Conservation (phyloP, 1,139 yeast species). For the Chernovozyma sophiae-reginae region DNA sequence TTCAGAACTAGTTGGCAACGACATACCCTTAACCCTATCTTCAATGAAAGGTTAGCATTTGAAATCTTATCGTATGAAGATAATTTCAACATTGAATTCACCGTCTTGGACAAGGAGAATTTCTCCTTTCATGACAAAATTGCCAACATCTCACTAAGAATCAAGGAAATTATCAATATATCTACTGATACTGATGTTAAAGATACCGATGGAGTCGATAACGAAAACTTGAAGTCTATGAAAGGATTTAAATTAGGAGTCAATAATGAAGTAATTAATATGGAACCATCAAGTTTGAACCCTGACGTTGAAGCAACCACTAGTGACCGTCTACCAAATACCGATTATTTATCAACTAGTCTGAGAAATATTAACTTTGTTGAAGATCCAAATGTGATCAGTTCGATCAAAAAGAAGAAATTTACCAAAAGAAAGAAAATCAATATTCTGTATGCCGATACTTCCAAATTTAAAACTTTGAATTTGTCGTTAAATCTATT, state of each 20-base stretch:
- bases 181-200: slow-evolving; percentile 17
- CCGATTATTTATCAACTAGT: slow-evolving; percentile 8
- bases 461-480: slow-evolving; percentile 42
- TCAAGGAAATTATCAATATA: slow-evolving; percentile 42
- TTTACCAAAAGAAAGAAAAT: slow-evolving; percentile 25
- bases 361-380: background rate
- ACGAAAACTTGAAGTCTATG: background rate
- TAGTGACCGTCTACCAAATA: background rate
- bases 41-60: slow-evolving; percentile 75
- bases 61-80: slow-evolving; percentile 68
- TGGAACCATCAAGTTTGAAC: background rate
- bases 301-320: background rate
- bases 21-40: slow-evolving; percentile 80
- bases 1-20: slow-evolving; percentile 83
- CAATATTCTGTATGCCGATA: slow-evolving; percentile 30
- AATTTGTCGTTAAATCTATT: slow-evolving; percentile 33
- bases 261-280: too few relatives aligned
- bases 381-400: slow-evolving; percentile 30
- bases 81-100: slow-evolving; percentile 61
- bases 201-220: background rate
- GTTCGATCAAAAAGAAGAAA: slow-evolving; percentile 24
- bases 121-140: slow-evolving; percentile 81
- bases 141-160: slow-evolving; percentile 56
- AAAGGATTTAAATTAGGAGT: background rate
- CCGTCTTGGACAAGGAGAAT: slow-evolving; percentile 79